phyloP scores from a whole-genome alignment of 1,284 basidiomycete genomes.

The Pisolithus thermaeus region DNA sequence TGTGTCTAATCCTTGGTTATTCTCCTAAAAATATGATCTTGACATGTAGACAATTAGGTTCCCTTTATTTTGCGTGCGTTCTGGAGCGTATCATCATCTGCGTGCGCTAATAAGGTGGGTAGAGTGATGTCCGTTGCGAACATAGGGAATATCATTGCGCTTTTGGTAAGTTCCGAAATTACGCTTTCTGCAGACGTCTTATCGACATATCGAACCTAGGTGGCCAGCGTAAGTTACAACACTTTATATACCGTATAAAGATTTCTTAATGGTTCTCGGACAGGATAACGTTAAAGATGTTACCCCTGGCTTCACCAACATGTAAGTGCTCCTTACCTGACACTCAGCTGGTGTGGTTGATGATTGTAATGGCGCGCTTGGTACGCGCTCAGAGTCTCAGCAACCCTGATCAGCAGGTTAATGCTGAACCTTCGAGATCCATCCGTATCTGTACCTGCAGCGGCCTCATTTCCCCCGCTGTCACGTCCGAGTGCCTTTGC shows the following conservation, averaged over 20 bases:
- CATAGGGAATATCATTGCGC: background rate
- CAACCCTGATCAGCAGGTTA: constrained; percentile 34
- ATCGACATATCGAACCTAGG: background rate
- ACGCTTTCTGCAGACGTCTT: background rate
- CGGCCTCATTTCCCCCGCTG: background rate
- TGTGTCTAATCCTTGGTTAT: background rate
- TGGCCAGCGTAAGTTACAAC: background rate
- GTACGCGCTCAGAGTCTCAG: constrained; percentile 32
- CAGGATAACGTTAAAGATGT: background rate
- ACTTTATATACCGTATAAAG: too few relatives aligned
- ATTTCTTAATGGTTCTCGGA: background rate
- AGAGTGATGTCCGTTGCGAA: background rate
- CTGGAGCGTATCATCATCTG: background rate
- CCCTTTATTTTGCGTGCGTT: background rate
- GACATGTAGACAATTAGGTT: background rate
- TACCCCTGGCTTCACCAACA: background rate
- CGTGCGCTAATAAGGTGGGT: background rate
- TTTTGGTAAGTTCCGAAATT: background rate
- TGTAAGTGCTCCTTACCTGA: background rate
- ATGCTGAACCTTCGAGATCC: constrained; percentile 39
- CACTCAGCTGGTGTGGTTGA: background rate
- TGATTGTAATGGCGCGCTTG: background rate
- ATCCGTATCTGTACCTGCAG: background rate
- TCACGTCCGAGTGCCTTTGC: background rate
- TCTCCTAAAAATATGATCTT: background rate